Percentiles rank a stretch among this genome's conserved stretches.
phyloP scores from a whole-genome alignment of 305 asterid species.

The Salvia sclarea region DNA sequence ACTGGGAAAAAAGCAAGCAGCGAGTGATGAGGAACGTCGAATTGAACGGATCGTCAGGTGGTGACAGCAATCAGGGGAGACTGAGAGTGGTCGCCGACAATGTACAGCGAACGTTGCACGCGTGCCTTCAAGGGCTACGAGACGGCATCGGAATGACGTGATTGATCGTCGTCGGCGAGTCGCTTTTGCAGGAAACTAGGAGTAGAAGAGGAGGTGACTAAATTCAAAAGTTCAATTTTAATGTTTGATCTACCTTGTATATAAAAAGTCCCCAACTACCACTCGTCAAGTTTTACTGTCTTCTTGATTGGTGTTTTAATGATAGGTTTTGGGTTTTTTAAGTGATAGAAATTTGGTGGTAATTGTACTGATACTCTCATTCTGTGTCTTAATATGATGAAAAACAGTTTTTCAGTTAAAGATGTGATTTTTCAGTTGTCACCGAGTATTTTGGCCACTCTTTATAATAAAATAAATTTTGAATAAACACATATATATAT shows the following conservation, averaged over 20 bases:
- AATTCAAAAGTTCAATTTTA: constrained; percentile 31
- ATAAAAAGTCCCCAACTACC: constrained; percentile 17
- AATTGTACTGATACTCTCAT: background rate
- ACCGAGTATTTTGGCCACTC: background rate
- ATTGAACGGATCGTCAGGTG: constrained; percentile 59
- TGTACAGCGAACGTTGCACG: constrained; percentile 78
- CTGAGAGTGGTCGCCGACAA: constrained; percentile 81
- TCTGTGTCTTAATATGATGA: background rate
- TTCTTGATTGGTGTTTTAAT: background rate
- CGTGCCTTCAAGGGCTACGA: constrained; percentile 79
- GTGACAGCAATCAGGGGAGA: constrained; percentile 81
- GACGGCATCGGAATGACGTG: constrained; percentile 55
- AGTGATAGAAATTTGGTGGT: background rate
- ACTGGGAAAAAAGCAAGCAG: constrained; percentile 93
- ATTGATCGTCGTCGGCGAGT: constrained; percentile 23
- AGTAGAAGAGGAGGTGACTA: constrained; percentile 22
- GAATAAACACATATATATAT: too few species aligned
- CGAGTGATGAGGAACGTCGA: constrained; percentile 71
- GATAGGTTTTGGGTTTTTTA: background rate
- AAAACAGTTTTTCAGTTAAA: background rate
- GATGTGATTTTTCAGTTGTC: background rate
- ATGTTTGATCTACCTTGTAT: constrained; percentile 31
- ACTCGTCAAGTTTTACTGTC: constrained; percentile 5
- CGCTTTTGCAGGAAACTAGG: constrained; percentile 24
- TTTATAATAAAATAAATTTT: background rate